A percentile compares a stretch with the other conserved stretches of the same genome.
Conservation (phyloP, 768 basidiomycete genomes). For the Rhizopogon rudus region DNA sequence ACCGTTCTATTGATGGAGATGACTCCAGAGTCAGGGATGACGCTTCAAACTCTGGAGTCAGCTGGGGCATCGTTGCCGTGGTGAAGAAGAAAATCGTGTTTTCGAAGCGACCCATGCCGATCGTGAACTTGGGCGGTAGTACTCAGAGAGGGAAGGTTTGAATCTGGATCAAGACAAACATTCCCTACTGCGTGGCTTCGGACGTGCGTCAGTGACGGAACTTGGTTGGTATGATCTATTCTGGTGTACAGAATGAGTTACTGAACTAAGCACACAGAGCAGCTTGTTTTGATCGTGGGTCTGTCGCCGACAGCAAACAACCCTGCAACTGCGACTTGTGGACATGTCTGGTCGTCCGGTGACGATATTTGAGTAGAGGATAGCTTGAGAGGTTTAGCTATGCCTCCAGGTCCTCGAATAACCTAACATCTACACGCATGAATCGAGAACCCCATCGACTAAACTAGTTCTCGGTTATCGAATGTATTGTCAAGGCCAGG, state of each 20-base stretch:
- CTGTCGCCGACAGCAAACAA: too few species aligned
- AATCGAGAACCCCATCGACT: neutral
- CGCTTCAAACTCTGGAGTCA: conserved; percentile 11
- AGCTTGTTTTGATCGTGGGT: neutral
- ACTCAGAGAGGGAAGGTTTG: neutral
- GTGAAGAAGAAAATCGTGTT: conserved; percentile 83
- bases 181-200: neutral
- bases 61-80: conserved; percentile 64
- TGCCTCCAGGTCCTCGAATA: too few species aligned
- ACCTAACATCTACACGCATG: neutral
- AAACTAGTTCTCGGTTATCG: neutral
- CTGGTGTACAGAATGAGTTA: neutral
- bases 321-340: neutral
- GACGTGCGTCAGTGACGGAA: neutral
- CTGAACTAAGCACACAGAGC: neutral
- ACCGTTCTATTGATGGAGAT: neutral
- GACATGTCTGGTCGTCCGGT: neutral
- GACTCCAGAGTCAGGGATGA: neutral
- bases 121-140: conserved; percentile 31
- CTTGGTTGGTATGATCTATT: neutral
- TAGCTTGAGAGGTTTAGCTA: too few species aligned
- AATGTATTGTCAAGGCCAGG: neutral
- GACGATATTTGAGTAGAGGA: neutral
- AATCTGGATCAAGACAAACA: neutral
- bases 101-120: conserved; percentile 77